These are phyloP conservation scores for Lipomyces yamanashiensis DNA, from an alignment of 805 yeast species.

Conservation along the genomic window DNA sequence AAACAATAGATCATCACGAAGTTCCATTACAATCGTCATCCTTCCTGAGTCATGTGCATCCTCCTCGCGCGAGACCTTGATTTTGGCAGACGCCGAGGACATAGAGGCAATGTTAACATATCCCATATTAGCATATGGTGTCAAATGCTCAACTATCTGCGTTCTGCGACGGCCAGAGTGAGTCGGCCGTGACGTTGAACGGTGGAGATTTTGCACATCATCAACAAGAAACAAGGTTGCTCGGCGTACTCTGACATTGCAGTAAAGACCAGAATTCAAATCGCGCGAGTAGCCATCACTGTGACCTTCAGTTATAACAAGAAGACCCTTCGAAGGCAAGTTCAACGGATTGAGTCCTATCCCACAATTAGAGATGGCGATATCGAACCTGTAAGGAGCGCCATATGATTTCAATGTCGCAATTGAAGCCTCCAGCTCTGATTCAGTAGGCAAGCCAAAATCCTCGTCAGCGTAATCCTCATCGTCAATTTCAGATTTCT, in stretches of 20 bases:
- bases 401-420: constrained; percentile 24
- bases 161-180: not conserved
- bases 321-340: constrained; percentile 56
- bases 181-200: constrained; percentile 38
- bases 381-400: constrained; percentile 34
- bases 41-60: constrained; percentile 4
- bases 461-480: constrained; percentile 28
- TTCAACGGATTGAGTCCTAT: constrained; percentile 69
- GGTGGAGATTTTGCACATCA: constrained; percentile 53
- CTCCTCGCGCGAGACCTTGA: constrained; percentile 35
- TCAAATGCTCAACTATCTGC: constrained; percentile 42
- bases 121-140: constrained; percentile 54
- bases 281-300: constrained; percentile 53
- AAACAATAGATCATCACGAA: constrained; percentile 42
- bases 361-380: constrained; percentile 55
- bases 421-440: constrained; percentile 34
- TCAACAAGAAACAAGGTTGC: constrained; percentile 65
- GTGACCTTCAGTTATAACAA: constrained; percentile 60
- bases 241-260: constrained; percentile 56
- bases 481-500: constrained; percentile 26
- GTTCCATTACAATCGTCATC: constrained; percentile 31
- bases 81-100: constrained; percentile 28
- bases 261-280: constrained; percentile 39
- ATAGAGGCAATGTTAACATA: constrained; percentile 57
- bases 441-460: constrained; percentile 12